phyloP scores from a whole-genome alignment of 305 asterid genomes.

The Fraxinus dipetala region DNA sequence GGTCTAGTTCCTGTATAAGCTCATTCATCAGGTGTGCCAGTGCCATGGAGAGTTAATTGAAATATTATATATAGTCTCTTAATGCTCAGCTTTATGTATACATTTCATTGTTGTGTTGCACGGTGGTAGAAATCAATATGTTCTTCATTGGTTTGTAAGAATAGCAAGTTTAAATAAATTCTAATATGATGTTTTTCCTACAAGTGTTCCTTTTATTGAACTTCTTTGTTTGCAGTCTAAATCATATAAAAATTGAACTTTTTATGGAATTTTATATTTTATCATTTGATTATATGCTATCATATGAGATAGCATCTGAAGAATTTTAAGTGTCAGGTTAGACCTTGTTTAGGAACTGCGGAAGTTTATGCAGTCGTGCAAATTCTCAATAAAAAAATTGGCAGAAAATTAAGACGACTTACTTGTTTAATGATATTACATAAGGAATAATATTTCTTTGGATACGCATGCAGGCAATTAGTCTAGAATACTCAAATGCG shows the following conservation, averaged over 20 bases:
- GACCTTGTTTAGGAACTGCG: not conserved
- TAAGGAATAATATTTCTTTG: not conserved
- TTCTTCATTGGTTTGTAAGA: not conserved
- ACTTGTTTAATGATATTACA: not conserved
- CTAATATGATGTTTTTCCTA: not conserved
- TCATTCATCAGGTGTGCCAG: conserved; percentile 1
- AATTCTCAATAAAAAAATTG: not conserved
- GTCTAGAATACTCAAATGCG: not conserved
- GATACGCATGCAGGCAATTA: not conserved
- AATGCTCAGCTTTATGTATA: not conserved
- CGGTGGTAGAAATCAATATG: not conserved
- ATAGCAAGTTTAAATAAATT: not conserved
- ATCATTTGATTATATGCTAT: not conserved
- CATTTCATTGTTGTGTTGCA: not conserved
- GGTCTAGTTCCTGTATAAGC: conserved; percentile 3
- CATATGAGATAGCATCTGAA: not conserved
- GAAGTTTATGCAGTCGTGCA: not conserved
- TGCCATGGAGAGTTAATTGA: not conserved
- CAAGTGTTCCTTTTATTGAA: not conserved
- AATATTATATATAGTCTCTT: not conserved
- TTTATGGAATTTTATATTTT: not conserved
- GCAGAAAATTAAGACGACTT: not conserved
- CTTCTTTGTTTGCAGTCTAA: not conserved
- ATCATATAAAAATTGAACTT: not conserved
- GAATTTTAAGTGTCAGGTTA: not conserved